Evolutionary conservation across 352 stramenopile genomes (phyloP), one percentile per base, ranked within the genome.

Genomic region (Phytophthora lateralis): DNA sequence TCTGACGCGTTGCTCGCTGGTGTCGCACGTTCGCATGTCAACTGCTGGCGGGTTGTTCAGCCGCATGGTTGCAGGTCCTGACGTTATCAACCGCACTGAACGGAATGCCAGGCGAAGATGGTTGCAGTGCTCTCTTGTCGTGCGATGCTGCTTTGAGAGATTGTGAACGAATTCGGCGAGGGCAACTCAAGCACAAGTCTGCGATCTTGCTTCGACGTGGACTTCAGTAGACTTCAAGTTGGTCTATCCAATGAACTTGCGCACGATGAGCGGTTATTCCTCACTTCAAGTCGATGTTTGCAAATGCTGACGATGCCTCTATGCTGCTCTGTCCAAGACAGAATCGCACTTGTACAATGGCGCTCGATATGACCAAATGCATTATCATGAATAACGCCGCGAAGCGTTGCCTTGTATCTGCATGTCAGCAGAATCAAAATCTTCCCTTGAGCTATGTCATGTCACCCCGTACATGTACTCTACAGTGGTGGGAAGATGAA

Each of bases 401-500:
- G 18, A 43, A 15, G 61, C 55, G 55, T 69, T 66, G 47, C 17
- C 26, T 51, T 54, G 48, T 37, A 55, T 63, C 51, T 63, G 52
- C 39, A 65, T 21, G n/a, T 62, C 39, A 56, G 54, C 50, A 66
- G 44, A 61, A 58, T 41, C 43, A 52, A 50, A 42, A 62, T 15
- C 15, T 21, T 32, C 2, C 30, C 30, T 20, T 41, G 39, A 26
- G 17, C 34, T 17, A 4, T n/a, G 34, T 39, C 34, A 17, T 15
- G 34, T 45, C 21, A 20, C 24, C 29, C 21, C 21, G 21, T 24
- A 24, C 21, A 24, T 34, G 32, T 41, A 15, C 38, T 53, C 60
- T 55, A 73, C 48, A 65, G 39, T 26, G 67, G 67, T 18, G 67
- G 62, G 51, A 75, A 75, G 38, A 72, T 37, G 42, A 68, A 71